phyloP scores from a whole-genome alignment of 805 yeast genomes.

The Hanseniaspora guilliermondii region DNA sequence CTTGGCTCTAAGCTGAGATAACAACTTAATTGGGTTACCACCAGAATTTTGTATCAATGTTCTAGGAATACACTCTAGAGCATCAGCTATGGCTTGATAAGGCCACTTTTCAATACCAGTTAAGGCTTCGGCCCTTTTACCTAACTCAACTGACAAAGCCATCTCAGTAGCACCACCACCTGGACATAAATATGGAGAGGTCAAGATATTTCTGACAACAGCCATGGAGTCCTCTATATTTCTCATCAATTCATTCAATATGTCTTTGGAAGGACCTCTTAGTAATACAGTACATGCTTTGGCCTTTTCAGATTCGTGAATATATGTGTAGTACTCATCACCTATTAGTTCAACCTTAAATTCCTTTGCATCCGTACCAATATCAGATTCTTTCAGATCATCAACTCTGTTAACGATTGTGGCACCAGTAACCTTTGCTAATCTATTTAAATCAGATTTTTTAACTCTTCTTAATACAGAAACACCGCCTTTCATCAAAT shows the following conservation, averaged over 20 bases:
- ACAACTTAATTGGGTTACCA: constrained; percentile 81
- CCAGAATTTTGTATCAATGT: constrained; percentile 96
- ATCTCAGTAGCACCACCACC: constrained; percentile 99
- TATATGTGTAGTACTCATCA: constrained; percentile 86
- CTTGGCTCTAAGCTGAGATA: constrained; percentile 87
- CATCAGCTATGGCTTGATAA: constrained; percentile 96
- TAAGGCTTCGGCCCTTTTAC: constrained; percentile 81
- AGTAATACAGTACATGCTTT: constrained; percentile 85
- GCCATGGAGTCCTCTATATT: constrained; percentile 98
- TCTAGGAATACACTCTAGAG: constrained; percentile 96
- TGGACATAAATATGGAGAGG: constrained; percentile 89
- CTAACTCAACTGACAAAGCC: constrained; percentile 82
- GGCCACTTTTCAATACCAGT: constrained; percentile 99
- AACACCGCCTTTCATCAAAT: constrained; percentile 82
- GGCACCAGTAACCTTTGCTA: constrained; percentile 95
- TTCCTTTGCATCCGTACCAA: constrained; percentile 79
- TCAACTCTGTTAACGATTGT: constrained; percentile 91
- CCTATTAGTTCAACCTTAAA: constrained; percentile 93
- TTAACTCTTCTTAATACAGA: constrained; percentile 87
- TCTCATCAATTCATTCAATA: constrained; percentile 89
- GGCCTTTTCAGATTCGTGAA: constrained; percentile 71
- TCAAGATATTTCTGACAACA: constrained; percentile 85
- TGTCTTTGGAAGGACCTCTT: constrained; percentile 95
- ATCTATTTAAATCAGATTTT: constrained; percentile 90
- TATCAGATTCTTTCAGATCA: constrained; percentile 79